Evolutionary conservation across 2,329 filamentous ascomycete species (phyloP).

Genomic region (Cladobotryum protrusum): DNA sequence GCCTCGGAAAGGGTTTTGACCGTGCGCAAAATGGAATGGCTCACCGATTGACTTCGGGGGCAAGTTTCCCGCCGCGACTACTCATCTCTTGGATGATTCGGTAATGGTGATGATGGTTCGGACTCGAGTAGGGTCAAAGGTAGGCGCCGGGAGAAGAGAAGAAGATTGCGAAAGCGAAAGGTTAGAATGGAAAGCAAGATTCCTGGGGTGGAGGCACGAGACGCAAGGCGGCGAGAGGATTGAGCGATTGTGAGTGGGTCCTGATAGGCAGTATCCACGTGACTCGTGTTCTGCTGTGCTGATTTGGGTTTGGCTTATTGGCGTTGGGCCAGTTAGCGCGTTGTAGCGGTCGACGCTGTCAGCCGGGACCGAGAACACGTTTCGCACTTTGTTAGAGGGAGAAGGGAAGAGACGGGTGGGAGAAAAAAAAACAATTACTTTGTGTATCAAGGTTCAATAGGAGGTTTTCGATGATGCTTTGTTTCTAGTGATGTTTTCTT

Average conservation of each 20-base stretch:
- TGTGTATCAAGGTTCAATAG: too few species aligned
- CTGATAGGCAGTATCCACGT: constrained; percentile 10
- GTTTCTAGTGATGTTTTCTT: background rate
- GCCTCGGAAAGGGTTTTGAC: background rate
- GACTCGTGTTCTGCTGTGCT: constrained; percentile 6
- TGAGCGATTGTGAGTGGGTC: constrained; percentile 12
- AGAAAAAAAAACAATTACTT: too few species aligned
- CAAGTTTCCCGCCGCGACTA: constrained; percentile 95
- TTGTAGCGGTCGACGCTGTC: background rate
- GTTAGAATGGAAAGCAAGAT: constrained; percentile 18
- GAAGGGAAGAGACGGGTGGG: too few species aligned
- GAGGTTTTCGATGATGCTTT: too few species aligned
- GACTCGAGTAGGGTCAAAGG: constrained; percentile 22
- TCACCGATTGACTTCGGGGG: constrained; percentile 97
- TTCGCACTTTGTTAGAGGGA: background rate
- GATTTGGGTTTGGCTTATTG: background rate
- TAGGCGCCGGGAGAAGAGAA: constrained; percentile 3
- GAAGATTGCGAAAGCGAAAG: constrained; percentile 7
- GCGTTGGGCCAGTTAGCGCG: too few species aligned
- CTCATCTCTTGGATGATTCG: constrained; percentile 70
- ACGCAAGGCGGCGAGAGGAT: constrained; percentile 12
- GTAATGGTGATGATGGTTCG: constrained; percentile 23
- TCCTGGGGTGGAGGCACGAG: constrained; percentile 24
- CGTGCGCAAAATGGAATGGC: constrained; percentile 14
- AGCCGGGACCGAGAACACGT: background rate